Conservation (phyloP, 257 asterid genomes). For the Fraxinus excelsior region DNA sequence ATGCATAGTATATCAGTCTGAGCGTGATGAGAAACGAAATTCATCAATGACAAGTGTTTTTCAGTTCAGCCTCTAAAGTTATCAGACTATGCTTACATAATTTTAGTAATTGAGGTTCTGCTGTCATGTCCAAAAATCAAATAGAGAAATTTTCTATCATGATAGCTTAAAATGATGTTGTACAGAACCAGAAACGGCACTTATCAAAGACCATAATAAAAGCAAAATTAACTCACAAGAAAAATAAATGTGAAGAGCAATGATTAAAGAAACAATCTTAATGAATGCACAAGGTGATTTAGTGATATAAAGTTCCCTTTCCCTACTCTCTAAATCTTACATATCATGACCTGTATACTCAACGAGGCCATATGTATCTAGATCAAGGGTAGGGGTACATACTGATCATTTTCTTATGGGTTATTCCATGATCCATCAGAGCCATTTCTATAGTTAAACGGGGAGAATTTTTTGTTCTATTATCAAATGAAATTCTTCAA, state of each 20-base stretch:
- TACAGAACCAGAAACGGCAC: neutral
- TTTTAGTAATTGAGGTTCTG: neutral
- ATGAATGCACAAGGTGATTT: neutral
- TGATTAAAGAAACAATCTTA: neutral
- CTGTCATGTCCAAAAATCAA: neutral
- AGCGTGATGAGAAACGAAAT: neutral
- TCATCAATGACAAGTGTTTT: neutral
- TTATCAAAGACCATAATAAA: neutral
- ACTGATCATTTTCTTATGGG: neutral
- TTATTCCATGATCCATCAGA: neutral
- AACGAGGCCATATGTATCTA: neutral
- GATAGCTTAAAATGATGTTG: conserved; percentile 5
- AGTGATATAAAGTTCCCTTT: neutral
- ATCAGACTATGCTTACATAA: neutral
- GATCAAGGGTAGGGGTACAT: neutral
- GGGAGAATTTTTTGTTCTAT: neutral
- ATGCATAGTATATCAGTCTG: neutral
- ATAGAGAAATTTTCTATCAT: neutral
- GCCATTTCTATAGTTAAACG: neutral
- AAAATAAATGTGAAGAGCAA: neutral
- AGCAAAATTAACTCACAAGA: neutral
- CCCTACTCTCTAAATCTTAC: neutral
- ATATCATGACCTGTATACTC: neutral
- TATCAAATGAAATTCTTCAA: neutral
- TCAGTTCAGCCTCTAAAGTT: neutral